These are phyloP conservation scores for Mycena maculata DNA, from an alignment of 768 basidiomycete species.

Conservation along the genomic window DNA sequence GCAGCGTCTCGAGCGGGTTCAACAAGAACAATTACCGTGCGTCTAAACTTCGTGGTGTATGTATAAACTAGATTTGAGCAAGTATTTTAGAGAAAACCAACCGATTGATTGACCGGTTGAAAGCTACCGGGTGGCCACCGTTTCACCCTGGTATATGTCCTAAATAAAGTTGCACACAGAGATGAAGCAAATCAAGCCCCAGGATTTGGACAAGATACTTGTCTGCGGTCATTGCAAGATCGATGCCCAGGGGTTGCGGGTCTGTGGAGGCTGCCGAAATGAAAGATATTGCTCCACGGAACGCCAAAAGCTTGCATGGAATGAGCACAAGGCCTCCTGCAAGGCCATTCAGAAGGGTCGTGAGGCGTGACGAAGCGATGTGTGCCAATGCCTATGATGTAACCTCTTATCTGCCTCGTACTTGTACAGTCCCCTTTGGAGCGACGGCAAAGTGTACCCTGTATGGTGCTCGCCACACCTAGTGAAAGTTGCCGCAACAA, in stretches of 20 bases:
- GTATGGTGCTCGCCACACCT: too few species aligned
- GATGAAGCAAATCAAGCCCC: slow-evolving; percentile 7
- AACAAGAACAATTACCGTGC: slow-evolving; percentile 8
- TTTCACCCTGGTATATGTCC: background rate
- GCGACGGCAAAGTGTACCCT: too few species aligned
- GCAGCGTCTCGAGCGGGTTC: background rate
- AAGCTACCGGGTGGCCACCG: background rate
- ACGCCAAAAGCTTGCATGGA: slow-evolving; percentile 26
- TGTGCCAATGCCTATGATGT: too few species aligned
- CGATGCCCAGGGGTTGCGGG: background rate
- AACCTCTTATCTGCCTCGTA: too few species aligned
- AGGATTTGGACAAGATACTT: slow-evolving; percentile 12
- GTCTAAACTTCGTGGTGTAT: background rate
- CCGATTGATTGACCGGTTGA: background rate
- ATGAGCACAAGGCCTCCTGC: slow-evolving; percentile 15
- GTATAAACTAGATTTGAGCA: background rate
- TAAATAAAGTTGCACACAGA: background rate
- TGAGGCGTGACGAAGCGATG: too few species aligned
- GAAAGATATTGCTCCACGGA: slow-evolving; percentile 22
- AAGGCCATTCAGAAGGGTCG: too few species aligned
- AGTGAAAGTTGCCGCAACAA: too few species aligned
- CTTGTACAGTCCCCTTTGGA: too few species aligned
- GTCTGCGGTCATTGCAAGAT: slow-evolving; percentile 19
- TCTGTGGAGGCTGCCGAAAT: slow-evolving; percentile 18
- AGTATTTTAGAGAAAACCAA: slow-evolving; percentile 7